Evolutionary conservation across 805 yeast genomes (phyloP).

Genomic region (Yamadazyma nakazawae): DNA sequence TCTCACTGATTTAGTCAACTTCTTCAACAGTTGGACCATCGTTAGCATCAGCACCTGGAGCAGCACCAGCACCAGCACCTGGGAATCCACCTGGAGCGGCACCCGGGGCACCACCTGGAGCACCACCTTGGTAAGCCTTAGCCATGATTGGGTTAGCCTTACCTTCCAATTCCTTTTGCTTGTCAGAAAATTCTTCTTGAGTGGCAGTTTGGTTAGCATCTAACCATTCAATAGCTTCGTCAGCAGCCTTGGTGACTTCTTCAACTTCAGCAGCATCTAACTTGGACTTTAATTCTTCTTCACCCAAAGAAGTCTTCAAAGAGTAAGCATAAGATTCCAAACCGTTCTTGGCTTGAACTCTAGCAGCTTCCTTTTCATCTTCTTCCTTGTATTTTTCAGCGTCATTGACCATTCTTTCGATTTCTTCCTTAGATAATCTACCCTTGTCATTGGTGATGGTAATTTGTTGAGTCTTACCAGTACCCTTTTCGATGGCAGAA

Average conservation of each 20-base stretch:
- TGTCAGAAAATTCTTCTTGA: constrained; percentile 86
- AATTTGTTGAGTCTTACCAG: constrained; percentile 95
- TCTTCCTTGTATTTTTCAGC: constrained; percentile 97
- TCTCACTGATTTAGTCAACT: constrained; percentile 37
- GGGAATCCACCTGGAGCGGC: constrained; percentile 59
- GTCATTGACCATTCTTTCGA: constrained; percentile 95
- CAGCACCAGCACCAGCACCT: constrained; percentile 67
- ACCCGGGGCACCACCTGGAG: constrained; percentile 69
- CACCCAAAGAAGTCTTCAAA: constrained; percentile 68
- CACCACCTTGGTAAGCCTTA: constrained; percentile 95
- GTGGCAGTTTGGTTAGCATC: constrained; percentile 91
- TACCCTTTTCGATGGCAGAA: constrained; percentile 95
- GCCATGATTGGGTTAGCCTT: constrained; percentile 96
- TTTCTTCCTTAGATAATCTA: constrained; percentile 95
- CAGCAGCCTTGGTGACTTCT: constrained; percentile 72
- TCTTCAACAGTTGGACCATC: constrained; percentile 55
- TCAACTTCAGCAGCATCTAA: constrained; percentile 54
- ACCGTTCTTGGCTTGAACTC: constrained; percentile 92
- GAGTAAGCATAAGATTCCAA: constrained; percentile 95
- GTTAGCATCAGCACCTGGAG: constrained; percentile 50
- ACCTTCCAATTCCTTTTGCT: constrained; percentile 93
- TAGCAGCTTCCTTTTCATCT: constrained; percentile 90
- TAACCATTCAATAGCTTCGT: constrained; percentile 86
- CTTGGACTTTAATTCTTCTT: constrained; percentile 14
- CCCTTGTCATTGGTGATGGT: constrained; percentile 99